Evolutionary conservation across 371 early-diverging fungal species (phyloP), one percentile per base, ranked within the genome.

Genomic region (Mucor piriformis): DNA sequence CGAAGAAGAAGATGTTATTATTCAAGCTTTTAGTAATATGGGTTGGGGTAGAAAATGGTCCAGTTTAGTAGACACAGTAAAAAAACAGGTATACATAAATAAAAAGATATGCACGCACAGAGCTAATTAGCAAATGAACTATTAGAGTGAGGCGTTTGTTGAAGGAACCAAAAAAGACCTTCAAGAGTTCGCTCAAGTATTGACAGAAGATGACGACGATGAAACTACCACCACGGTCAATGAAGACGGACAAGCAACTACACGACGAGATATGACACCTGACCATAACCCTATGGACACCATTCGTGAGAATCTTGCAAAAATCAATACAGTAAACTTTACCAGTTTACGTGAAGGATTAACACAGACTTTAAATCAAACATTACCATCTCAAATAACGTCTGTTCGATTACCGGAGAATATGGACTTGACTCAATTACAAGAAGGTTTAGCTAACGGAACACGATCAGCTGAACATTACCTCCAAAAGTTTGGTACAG

Each of bases 381-480:
- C 48, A n/a, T 50, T 70, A 38, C 70, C 73, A 16, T 46, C 34
- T 4, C 72, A 67, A 43, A 57, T 72, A 6, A 54, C 57, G 10
- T 60, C 67, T 6, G 66, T 81, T 1, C 61, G 61, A 50, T 52
- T 81, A 47, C 81, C 81, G 12, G 76, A 75, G 38, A 77, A 75
- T 43, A 73, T 77, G 55, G 67, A 77, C 37, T 54, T 81, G 42
- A 62, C 56, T 21, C 70, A 69, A 24, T 38, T 81, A 10, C 67
- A 65, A 38, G 71, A 77, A 43, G 81, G 72, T 38, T 54, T 77
- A 44, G 57, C 59, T 15, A 74, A 70, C n/a, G 76, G 78, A 23
- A 77, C 81, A 10, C 63, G 69, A 2, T 77, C 76, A 57, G 81
- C 81, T 49, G 81, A 81, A 54, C 78, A 77, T 33, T 81, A 81